Evolutionary conservation across 306 rosid genomes (phyloP), one percentile per base, ranked within the genome.

Genomic region (Lupinus albus): DNA sequence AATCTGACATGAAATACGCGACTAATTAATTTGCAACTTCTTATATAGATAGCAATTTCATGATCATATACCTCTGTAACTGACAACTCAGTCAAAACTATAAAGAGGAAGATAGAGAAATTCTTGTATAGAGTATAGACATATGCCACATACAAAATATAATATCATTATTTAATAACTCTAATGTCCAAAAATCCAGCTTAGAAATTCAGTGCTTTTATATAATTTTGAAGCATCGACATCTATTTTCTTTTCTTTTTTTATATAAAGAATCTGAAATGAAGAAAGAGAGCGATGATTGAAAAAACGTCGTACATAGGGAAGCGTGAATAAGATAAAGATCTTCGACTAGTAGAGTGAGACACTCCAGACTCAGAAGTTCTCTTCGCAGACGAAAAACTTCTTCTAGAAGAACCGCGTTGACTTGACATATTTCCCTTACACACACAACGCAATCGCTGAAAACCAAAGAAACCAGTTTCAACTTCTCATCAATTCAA

Each of bases 371-470:
- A 78, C 16, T 88, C 96, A 35, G 82, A 63, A 25, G 56, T 10
- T 84, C 76, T 94, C 75, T 74, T 81, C 35, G 82, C 53, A 59
- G 84, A 65, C 20, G 95, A 68, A 39, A 88, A 7, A 75, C 92
- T 91, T 87, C 88, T 88, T 57, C 99, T 85, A 15, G 96, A 84
- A 64, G 90, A 42, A 73, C 88, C 83, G 30, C 79, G 78, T 58
- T 88, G 97, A 76, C 86, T 88, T 4, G 92, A 75, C 97, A 94
- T 94, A 53, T 76, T 76, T 65, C 71, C 18, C 68, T 64, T 48
- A 6, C 44, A 38, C 44, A 38, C 11, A 39, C 58, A 38, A 56
- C 4, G 53, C 49, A 52, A 50, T 30, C 60, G 53, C 84, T 83
- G 64, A 63, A 42, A 42, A 42, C 2, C 13, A 70, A 56, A 52